These are phyloP conservation scores for Xeromyces bisporus DNA, from an alignment of 495 filamentous ascomycete genomes.

Conservation along the genomic window DNA sequence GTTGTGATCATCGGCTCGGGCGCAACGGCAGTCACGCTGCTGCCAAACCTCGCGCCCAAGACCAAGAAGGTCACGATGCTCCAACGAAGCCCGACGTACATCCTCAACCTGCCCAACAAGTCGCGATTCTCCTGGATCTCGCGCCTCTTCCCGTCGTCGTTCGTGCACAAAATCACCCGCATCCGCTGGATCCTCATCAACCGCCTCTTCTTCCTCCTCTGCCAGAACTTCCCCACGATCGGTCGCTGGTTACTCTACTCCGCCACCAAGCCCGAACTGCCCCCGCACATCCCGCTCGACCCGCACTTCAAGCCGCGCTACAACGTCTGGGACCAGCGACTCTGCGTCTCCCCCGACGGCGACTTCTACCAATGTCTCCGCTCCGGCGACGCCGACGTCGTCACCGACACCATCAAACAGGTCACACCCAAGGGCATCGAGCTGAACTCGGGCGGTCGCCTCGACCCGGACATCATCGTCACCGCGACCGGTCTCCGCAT, in stretches of 20 bases:
- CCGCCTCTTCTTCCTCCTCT: conserved; percentile 29
- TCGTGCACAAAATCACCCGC: conserved; percentile 23
- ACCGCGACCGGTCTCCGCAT: conserved; percentile 35
- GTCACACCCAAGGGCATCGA: conserved; percentile 41
- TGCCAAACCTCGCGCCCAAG: conserved; percentile 26
- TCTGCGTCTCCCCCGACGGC: conserved; percentile 43
- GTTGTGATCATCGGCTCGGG: conserved; percentile 41
- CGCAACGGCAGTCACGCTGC: conserved; percentile 37
- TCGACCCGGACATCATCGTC: conserved; percentile 56
- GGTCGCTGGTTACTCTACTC: conserved; percentile 18
- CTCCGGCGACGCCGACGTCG: conserved; percentile 30
- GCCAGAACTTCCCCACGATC: conserved; percentile 27
- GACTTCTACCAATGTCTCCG: conserved; percentile 46
- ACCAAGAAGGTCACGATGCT: conserved; percentile 36
- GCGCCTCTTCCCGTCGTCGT: conserved; percentile 23
- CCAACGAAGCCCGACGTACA: conserved; percentile 42
- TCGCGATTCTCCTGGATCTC: conserved; percentile 13
- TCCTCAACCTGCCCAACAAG: conserved; percentile 35
- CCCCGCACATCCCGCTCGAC: conserved; percentile 28
- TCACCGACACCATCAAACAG: conserved; percentile 38
- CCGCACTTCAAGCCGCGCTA: conserved; percentile 47
- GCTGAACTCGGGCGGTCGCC: conserved; percentile 35
- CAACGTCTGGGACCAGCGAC: conserved; percentile 43
- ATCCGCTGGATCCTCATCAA: conserved; percentile 27
- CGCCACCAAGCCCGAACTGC: conserved; percentile 25